A percentile compares a stretch with the other conserved stretches of the same genome.
Evolutionary conservation across 2,329 filamentous ascomycete genomes (phyloP).

Genomic region (Endoconidiophora laricicola): DNA sequence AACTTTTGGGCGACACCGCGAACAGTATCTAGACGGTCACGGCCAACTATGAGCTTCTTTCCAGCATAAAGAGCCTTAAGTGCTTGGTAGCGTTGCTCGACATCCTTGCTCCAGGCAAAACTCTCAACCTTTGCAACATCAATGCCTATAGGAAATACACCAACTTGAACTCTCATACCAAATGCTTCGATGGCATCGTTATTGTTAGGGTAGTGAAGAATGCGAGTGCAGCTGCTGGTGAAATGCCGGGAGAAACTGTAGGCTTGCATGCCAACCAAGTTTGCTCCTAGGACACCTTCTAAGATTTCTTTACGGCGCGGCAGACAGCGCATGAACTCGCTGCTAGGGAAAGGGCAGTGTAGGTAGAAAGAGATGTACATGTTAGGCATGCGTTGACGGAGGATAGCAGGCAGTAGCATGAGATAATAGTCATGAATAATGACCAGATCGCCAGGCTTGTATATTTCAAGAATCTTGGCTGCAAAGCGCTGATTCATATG

Average conservation of each 20-base stretch:
- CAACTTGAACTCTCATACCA: constrained; percentile 74
- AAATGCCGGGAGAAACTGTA: constrained; percentile 93
- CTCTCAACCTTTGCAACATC: constrained; percentile 66
- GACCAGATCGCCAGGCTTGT: constrained; percentile 84
- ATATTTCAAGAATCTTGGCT: constrained; percentile 70
- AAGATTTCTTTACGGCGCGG: constrained; percentile 78
- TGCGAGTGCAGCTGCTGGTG: constrained; percentile 78
- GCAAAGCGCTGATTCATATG: constrained; percentile 87
- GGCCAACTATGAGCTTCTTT: constrained; percentile 88
- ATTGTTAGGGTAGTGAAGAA: constrained; percentile 80
- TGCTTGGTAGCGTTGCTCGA: constrained; percentile 54
- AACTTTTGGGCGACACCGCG: constrained; percentile 91
- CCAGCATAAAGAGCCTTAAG: constrained; percentile 67
- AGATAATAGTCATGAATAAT: constrained; percentile 92
- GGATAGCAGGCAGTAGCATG: constrained; percentile 71
- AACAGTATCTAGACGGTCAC: constrained; percentile 85
- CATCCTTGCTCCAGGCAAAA: constrained; percentile 53
- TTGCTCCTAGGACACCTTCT: constrained; percentile 76
- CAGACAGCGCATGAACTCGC: constrained; percentile 82
- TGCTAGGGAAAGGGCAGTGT: constrained; percentile 88
- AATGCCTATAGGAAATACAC: constrained; percentile 89
- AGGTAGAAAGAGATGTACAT: constrained; percentile 93
- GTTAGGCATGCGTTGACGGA: constrained; percentile 70
- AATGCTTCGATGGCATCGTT: constrained; percentile 75
- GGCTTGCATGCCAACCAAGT: constrained; percentile 89